Conservation (phyloP, 306 rosid genomes). For the Betula pendula region DNA sequence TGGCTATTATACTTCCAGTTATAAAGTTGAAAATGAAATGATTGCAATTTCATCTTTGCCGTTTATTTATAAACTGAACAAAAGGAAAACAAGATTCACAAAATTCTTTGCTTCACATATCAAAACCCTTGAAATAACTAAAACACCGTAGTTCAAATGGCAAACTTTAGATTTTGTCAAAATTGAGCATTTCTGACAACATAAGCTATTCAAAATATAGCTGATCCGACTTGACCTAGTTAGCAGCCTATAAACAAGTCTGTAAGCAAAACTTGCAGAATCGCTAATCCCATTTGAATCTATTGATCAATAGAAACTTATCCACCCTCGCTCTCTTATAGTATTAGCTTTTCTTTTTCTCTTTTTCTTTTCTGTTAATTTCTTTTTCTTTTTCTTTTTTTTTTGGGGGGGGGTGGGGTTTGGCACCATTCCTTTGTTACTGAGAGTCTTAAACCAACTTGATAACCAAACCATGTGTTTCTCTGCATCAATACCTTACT, state of each 20-base stretch:
- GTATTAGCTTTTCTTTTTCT: neutral
- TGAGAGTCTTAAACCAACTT: conserved; percentile 16
- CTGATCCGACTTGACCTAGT: neutral
- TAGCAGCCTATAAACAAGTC: no score
- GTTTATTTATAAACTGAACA: neutral
- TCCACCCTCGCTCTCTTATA: neutral
- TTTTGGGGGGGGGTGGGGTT: no score
- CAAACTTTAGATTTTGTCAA: neutral
- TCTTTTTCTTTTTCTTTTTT: neutral
- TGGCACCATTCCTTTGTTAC: neutral
- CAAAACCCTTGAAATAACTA: neutral
- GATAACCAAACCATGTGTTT: neutral
- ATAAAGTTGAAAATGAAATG: no score
- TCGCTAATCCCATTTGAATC: neutral
- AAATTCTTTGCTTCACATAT: neutral
- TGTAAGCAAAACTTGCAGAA: no score
- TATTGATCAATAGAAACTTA: neutral
- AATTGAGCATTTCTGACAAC: neutral
- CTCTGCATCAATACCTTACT: conserved; percentile 2
- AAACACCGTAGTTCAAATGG: neutral
- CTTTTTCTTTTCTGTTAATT: no score
- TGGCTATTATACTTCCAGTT: no score
- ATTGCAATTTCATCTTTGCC: conserved; percentile 3
- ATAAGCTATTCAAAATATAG: neutral
- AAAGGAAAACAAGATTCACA: neutral